These are phyloP conservation scores for Vigna mungo DNA, from an alignment of 306 rosid species.

Conservation along the genomic window DNA sequence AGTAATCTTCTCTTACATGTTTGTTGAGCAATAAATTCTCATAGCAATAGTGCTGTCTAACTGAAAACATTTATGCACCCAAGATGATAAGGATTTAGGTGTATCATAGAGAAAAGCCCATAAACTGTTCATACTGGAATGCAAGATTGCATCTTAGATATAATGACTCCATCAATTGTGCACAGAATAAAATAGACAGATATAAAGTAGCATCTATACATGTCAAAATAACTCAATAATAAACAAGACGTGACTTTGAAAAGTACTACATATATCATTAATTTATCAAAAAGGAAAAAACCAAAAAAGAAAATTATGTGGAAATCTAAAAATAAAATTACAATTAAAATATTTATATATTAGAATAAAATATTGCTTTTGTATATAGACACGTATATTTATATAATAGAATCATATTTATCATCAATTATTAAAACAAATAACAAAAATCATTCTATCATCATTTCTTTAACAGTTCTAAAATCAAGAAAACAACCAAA, in stretches of 20 bases:
- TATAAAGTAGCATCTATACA: background rate
- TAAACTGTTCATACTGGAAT: background rate
- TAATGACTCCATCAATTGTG: background rate
- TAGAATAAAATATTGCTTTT: background rate
- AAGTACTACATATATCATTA: background rate
- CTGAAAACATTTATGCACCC: background rate
- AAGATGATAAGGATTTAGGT: background rate
- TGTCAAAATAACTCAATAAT: background rate
- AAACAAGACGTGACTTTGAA: background rate
- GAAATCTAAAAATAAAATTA: background rate
- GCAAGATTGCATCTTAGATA: background rate
- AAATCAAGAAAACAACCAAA: too few relatives aligned
- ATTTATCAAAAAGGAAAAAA: background rate
- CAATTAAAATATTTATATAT: background rate
- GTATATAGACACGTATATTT: background rate
- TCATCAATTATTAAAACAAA: too few relatives aligned
- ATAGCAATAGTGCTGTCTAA: conserved; percentile 1
- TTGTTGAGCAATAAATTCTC: conserved; percentile 4
- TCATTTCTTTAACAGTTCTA: too few relatives aligned
- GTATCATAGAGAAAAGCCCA: background rate
- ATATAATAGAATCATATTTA: background rate
- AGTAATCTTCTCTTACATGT: background rate
- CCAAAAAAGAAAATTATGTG: background rate
- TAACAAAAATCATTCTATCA: too few relatives aligned
- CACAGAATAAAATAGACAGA: background rate